phyloP scores from a whole-genome alignment of 176 grass and related monocot species.

The Juncus inflexus region DNA sequence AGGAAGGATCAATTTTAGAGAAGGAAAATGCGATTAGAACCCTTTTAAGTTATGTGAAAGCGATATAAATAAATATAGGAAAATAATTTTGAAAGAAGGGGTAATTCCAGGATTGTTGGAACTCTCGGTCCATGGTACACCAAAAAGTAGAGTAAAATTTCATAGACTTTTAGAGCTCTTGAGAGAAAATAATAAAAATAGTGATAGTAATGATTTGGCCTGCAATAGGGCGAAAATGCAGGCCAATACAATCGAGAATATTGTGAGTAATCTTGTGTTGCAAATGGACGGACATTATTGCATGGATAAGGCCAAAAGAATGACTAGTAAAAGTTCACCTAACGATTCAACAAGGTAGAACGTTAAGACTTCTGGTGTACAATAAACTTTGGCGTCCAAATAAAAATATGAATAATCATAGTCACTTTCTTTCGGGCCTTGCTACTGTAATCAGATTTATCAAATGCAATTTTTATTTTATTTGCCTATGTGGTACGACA shows the following conservation, averaged over 20 bases:
- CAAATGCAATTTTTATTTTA: no score
- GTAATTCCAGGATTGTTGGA: conserved; percentile 85
- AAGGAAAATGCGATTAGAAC: conserved; percentile 70
- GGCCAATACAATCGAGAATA: conserved; percentile 64
- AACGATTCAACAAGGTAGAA: no score
- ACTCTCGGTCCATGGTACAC: conserved; percentile 71
- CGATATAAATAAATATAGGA: conserved; percentile 57
- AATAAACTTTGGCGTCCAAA: no score
- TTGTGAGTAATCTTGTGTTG: conserved; percentile 75
- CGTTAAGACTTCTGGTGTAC: no score
- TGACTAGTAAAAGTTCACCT: conserved; percentile 15
- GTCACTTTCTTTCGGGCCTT: no score
- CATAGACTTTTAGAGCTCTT: conserved; percentile 60
- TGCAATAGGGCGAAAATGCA: conserved; percentile 46
- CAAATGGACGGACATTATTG: conserved; percentile 70
- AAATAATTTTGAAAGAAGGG: conserved; percentile 69
- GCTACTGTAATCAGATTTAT: no score
- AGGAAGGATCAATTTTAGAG: conserved; percentile 75
- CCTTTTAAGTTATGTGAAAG: conserved; percentile 71
- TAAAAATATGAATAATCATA: no score
- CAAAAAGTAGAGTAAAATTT: conserved; percentile 59
- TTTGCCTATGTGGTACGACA: no score
- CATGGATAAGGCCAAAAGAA: conserved; percentile 70
- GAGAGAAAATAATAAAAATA: conserved; percentile 11
- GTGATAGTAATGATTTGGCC: conserved; percentile 19